These are phyloP conservation scores for Penstemon davidsonii DNA, from an alignment of 257 asterid species.

Conservation along the genomic window DNA sequence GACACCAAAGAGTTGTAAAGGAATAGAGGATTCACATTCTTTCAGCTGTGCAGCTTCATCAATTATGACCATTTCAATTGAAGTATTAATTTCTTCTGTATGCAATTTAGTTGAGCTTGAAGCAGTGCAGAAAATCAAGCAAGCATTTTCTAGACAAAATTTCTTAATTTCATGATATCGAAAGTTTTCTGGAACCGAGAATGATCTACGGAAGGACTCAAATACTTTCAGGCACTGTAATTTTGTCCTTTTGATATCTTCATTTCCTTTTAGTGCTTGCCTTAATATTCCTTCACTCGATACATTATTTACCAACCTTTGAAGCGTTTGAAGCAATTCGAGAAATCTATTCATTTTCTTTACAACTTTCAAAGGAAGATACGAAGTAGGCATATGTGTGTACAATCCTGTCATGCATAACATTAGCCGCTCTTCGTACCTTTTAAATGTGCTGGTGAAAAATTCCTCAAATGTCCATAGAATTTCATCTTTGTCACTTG, in stretches of 20 bases:
- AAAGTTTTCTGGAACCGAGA: conserved; percentile 24
- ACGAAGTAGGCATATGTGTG: too few species aligned
- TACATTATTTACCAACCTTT: neutral
- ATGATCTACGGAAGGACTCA: conserved; percentile 21
- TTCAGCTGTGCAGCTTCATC: conserved; percentile 69
- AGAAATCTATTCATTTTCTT: too few species aligned
- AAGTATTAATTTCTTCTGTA: conserved; percentile 20
- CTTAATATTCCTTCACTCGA: conserved; percentile 23
- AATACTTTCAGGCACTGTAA: conserved; percentile 14
- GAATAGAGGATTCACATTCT: conserved; percentile 69
- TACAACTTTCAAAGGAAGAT: too few species aligned
- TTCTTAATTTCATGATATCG: conserved; percentile 16
- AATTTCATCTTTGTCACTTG: conserved; percentile 29
- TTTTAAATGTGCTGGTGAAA: conserved; percentile 28
- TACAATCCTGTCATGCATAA: neutral
- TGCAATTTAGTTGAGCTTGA: conserved; percentile 64
- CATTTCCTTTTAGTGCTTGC: conserved; percentile 22
- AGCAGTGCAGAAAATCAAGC: conserved; percentile 58
- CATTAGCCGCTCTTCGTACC: conserved; percentile 27
- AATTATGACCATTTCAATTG: conserved; percentile 42
- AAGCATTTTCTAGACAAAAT: conserved; percentile 43
- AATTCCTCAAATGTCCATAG: conserved; percentile 40
- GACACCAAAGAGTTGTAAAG: conserved; percentile 61
- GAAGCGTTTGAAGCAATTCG: too few species aligned
- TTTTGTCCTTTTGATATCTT: conserved; percentile 1